Evolutionary conservation across 352 stramenopile species (phyloP).

Genomic region (Phytophthora pseudosyringae): DNA sequence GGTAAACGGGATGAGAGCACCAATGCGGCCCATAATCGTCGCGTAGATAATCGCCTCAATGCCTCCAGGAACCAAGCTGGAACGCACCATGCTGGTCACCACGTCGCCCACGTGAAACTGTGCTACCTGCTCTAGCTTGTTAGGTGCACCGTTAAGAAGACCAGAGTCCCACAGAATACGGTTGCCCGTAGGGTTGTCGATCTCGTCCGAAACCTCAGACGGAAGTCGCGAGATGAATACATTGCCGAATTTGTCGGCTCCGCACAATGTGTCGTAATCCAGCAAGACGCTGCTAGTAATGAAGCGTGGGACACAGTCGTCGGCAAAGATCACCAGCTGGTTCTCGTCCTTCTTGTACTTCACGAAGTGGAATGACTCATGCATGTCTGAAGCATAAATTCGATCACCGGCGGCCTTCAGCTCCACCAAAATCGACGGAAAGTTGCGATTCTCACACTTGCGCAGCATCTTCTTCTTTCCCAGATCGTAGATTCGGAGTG

Average conservation of each 20-base stretch:
- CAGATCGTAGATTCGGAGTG: constrained; percentile 98
- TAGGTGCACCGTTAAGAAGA: constrained; percentile 92
- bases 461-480: constrained; percentile 99
- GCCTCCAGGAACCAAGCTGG: constrained; percentile 95
- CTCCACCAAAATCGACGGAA: constrained; percentile 93
- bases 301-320: constrained; percentile 92
- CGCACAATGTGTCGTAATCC: constrained; percentile 98
- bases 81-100: constrained; percentile 97
- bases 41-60: constrained; percentile 98
- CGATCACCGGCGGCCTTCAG: constrained; percentile 95
- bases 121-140: constrained; percentile 96
- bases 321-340: constrained; percentile 96
- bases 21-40: constrained; percentile 97
- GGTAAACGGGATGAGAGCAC: constrained; percentile 96
- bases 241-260: constrained; percentile 99
- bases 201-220: constrained; percentile 93
- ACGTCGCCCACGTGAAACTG: constrained; percentile 99
- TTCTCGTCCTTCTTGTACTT: constrained; percentile 98
- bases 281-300: constrained; percentile 90
- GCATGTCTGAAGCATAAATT: constrained; percentile 96
- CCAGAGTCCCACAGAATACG: constrained; percentile 97
- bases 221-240: constrained; percentile 96
- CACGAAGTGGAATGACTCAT: constrained; percentile 97
- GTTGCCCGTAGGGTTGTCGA: constrained; percentile 96
- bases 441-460: constrained; percentile 98